A percentile compares a stretch with the other conserved stretches of the same genome.
phyloP scores from a whole-genome alignment of 2,329 filamentous ascomycete genomes.

The Diaporthe sp. region DNA sequence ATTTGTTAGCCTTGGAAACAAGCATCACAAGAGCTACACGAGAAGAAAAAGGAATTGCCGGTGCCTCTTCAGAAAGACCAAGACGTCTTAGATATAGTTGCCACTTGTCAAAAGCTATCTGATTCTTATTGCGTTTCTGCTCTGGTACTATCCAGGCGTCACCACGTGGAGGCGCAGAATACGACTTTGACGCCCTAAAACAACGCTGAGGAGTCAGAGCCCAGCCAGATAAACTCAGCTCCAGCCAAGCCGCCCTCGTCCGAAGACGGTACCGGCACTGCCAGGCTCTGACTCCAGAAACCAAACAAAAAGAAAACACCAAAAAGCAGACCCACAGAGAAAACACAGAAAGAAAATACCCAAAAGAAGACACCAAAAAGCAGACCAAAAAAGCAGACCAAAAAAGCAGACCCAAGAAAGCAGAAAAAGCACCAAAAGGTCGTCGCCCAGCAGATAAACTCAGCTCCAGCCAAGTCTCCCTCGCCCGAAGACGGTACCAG shows the following conservation, averaged over 20 bases:
- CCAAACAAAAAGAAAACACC: neutral
- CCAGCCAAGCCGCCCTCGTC: neutral
- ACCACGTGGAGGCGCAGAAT: constrained; percentile 24
- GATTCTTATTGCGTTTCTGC: constrained; percentile 9
- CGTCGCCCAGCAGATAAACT: no score
- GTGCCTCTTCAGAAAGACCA: no score
- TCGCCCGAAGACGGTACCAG: no score
- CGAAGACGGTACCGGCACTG: constrained; percentile 7
- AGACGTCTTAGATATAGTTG: no score
- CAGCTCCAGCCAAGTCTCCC: no score
- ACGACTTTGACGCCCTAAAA: constrained; percentile 18
- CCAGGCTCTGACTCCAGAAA: neutral
- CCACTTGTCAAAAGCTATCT: no score
- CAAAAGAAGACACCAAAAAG: neutral
- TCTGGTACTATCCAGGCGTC: constrained; percentile 19
- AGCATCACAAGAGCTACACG: no score
- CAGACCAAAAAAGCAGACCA: neutral
- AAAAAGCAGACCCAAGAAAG: no score
- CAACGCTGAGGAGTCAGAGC: neutral
- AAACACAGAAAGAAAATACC: no score
- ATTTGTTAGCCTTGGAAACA: no score
- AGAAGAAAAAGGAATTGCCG: no score
- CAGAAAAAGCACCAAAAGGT: no score
- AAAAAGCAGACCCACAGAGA: neutral
- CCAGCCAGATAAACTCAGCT: neutral